Evolutionary conservation across 257 asterid species (phyloP).

Genomic region (Ilex asprella): DNA sequence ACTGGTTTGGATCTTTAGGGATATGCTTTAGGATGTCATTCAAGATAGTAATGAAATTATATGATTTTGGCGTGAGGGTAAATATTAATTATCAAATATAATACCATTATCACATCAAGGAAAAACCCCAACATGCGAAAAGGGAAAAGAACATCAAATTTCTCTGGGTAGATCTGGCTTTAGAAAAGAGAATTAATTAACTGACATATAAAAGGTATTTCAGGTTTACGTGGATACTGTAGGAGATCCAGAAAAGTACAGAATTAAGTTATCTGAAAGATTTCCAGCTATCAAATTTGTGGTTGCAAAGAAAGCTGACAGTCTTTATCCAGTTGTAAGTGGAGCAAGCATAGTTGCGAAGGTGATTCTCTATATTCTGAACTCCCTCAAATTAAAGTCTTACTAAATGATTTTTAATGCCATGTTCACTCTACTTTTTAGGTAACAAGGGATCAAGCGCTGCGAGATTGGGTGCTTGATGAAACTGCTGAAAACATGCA

Average conservation of each 20-base stretch:
- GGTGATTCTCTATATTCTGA: constrained; percentile 35
- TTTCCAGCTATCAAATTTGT: constrained; percentile 79
- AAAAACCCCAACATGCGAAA: no score
- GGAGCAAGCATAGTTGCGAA: constrained; percentile 99
- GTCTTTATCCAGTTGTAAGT: constrained; percentile 96
- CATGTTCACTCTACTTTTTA: constrained; percentile 19
- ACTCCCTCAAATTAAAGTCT: background rate
- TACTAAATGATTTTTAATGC: constrained; percentile 1
- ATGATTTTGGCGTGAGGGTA: no score
- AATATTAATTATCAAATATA: no score
- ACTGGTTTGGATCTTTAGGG: background rate
- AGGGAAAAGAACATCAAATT: no score
- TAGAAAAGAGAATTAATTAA: background rate
- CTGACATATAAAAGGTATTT: constrained; percentile 3
- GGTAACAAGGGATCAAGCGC: constrained; percentile 94
- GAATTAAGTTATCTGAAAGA: constrained; percentile 69
- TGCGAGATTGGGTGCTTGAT: constrained; percentile 71
- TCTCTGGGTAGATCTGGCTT: background rate
- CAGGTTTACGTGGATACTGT: constrained; percentile 95
- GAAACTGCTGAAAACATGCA: constrained; percentile 73
- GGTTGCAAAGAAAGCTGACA: constrained; percentile 96
- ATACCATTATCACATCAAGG: no score
- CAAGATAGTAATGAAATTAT: background rate
- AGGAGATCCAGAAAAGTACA: constrained; percentile 92
- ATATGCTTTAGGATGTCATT: background rate